Conservation (phyloP, 345 rosid genomes). For the Populus simonii region DNA sequence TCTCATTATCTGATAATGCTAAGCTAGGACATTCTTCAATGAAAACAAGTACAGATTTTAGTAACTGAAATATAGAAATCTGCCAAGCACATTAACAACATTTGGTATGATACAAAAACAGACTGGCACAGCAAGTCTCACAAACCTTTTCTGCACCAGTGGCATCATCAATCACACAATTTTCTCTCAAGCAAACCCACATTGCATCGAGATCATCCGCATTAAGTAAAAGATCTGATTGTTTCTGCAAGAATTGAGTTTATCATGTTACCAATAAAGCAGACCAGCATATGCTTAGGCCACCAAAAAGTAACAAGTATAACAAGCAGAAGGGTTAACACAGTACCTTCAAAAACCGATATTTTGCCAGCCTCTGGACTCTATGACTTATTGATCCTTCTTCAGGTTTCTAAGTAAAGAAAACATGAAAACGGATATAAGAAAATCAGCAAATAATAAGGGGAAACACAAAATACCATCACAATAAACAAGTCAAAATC, state of each 20-base stretch:
- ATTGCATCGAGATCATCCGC: conserved; percentile 98
- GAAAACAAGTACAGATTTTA: background rate
- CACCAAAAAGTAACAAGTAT: background rate
- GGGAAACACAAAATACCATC: no score
- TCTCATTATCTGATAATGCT: background rate
- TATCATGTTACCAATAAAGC: conserved; percentile 1
- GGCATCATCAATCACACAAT: conserved; percentile 97
- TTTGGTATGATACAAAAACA: background rate
- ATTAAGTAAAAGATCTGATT: conserved; percentile 89
- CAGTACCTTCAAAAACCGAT: conserved; percentile 79
- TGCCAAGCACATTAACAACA: background rate
- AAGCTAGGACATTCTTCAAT: background rate
- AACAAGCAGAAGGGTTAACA: background rate
- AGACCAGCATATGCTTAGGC: background rate
- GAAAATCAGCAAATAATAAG: background rate
- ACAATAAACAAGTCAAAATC: background rate
- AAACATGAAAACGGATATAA: conserved; percentile 9
- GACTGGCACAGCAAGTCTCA: background rate
- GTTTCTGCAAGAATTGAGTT: conserved; percentile 63
- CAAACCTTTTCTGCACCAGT: conserved; percentile 98
- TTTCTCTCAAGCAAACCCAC: conserved; percentile 99
- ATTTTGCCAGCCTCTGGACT: conserved; percentile 92
- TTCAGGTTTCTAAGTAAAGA: conserved; percentile 85
- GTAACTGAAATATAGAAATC: background rate
- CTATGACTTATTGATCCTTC: conserved; percentile 93